Evolutionary conservation across 495 filamentous ascomycete species (phyloP).

Genomic region (Podospora didyma): DNA sequence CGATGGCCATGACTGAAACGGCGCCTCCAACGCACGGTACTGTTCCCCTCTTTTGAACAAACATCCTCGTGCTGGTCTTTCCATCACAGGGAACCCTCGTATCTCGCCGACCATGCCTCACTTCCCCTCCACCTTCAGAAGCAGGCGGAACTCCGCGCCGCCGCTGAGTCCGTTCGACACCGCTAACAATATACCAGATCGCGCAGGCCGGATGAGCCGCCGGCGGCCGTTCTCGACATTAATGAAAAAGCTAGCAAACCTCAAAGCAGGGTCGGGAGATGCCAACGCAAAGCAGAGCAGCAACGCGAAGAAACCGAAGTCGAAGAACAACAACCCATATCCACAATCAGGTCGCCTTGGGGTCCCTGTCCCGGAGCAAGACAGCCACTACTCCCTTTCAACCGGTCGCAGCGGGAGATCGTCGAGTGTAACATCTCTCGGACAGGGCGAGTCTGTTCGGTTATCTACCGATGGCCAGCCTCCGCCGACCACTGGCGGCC

Average conservation of each 20-base stretch:
- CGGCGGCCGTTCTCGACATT: conserved; percentile 85
- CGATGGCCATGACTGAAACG: conserved; percentile 68
- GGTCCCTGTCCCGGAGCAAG: conserved; percentile 34
- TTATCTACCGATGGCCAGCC: conserved; percentile 57
- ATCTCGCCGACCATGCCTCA: conserved; percentile 10
- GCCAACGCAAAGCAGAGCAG: conserved; percentile 40
- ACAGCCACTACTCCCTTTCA: conserved; percentile 58
- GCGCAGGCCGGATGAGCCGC: conserved; percentile 48
- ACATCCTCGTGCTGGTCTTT: background rate
- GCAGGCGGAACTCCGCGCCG: conserved; percentile 14
- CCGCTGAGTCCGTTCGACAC: conserved; percentile 11
- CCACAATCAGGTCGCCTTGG: conserved; percentile 56
- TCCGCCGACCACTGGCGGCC: conserved; percentile 57
- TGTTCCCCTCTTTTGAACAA: conserved; percentile 11
- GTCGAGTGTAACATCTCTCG: conserved; percentile 34
- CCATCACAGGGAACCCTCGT: background rate
- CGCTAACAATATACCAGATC: conserved; percentile 32
- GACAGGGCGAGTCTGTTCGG: conserved; percentile 49
- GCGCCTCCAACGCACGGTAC: conserved; percentile 63
- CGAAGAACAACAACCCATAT: conserved; percentile 80
- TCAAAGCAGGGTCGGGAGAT: conserved; percentile 58
- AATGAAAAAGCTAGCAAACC: conserved; percentile 89
- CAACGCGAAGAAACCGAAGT: conserved; percentile 45
- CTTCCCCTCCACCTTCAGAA: conserved; percentile 15
- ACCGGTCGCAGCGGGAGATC: conserved; percentile 36